Evolutionary conservation across 805 yeast genomes (phyloP).

Genomic region (Sugiyamaella qingdaonensis): DNA sequence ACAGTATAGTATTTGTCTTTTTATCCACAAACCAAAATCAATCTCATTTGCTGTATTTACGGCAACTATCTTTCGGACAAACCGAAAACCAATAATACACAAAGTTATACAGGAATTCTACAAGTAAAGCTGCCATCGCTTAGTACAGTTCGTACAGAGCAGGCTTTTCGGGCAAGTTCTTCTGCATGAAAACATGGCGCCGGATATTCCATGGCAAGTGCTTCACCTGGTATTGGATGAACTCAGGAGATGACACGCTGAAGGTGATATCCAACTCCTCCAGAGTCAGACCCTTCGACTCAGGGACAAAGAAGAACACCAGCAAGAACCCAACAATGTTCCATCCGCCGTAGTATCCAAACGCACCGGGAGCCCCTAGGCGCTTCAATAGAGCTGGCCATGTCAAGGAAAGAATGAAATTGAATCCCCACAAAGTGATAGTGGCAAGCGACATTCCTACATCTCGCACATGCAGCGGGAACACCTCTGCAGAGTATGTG

Average conservation of each 20-base stretch:
- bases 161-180: slow-evolving; percentile 20
- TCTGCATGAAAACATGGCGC: slow-evolving; percentile 20
- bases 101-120: background rate
- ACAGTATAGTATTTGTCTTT: no score
- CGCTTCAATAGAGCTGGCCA: slow-evolving; percentile 71
- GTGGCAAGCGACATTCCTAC: slow-evolving; percentile 78
- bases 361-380: slow-evolving; percentile 78
- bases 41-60: no score
- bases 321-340: slow-evolving; percentile 68
- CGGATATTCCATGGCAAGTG: slow-evolving; percentile 25
- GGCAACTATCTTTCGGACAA: no score
- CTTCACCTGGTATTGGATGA: slow-evolving; percentile 47
- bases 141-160: slow-evolving; percentile 19
- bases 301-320: slow-evolving; percentile 51
- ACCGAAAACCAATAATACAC: no score
- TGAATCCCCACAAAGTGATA: slow-evolving; percentile 50
- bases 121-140: background rate
- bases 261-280: slow-evolving; percentile 77
- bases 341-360: slow-evolving; percentile 87
- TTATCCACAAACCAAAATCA: no score
- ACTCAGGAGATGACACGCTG: slow-evolving; percentile 48
- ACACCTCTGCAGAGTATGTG: slow-evolving; percentile 81
- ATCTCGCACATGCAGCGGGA: slow-evolving; percentile 75
- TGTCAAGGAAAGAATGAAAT: slow-evolving; percentile 62
- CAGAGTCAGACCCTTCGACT: slow-evolving; percentile 65